phyloP scores from a whole-genome alignment of 164 flowering plant species.

The Paratinospora sagittata region DNA sequence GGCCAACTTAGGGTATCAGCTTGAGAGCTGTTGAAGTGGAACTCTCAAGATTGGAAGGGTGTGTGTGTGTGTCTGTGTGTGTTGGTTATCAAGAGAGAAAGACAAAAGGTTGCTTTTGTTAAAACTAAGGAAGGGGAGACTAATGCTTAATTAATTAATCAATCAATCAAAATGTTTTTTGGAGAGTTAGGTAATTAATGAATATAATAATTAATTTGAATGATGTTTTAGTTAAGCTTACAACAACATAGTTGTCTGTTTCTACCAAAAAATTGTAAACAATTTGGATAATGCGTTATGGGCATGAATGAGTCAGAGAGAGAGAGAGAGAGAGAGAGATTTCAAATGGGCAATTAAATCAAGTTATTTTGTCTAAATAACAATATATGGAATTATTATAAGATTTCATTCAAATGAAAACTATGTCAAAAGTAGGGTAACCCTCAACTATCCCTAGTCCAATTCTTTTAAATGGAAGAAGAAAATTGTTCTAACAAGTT shows the following conservation, averaged over 20 bases:
- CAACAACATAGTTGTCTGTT: neutral
- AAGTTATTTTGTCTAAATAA: too few relatives aligned
- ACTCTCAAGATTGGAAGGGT: neutral
- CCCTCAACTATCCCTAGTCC: too few relatives aligned
- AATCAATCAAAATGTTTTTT: neutral
- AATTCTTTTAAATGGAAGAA: too few relatives aligned
- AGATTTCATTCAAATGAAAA: too few relatives aligned
- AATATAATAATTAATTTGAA: neutral
- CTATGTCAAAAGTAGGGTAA: too few relatives aligned
- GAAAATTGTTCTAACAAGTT: too few relatives aligned
- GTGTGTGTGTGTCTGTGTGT: too few relatives aligned
- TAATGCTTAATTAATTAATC: neutral
- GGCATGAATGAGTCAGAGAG: neutral
- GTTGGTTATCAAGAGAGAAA: neutral
- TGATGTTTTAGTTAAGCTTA: neutral
- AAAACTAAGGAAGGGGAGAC: neutral
- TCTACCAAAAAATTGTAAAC: neutral
- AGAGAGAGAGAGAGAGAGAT: too few relatives aligned
- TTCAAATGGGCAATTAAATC: too few relatives aligned
- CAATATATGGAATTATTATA: too few relatives aligned
- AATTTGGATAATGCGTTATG: neutral
- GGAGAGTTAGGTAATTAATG: neutral
- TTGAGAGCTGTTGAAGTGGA: constrained; percentile 10
- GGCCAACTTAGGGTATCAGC: constrained; percentile 6
- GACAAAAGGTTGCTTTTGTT: neutral